Base-by-base conservation (phyloP, 2,329 filamentous ascomycete genomes). In the Amauroascus niger region DNA sequence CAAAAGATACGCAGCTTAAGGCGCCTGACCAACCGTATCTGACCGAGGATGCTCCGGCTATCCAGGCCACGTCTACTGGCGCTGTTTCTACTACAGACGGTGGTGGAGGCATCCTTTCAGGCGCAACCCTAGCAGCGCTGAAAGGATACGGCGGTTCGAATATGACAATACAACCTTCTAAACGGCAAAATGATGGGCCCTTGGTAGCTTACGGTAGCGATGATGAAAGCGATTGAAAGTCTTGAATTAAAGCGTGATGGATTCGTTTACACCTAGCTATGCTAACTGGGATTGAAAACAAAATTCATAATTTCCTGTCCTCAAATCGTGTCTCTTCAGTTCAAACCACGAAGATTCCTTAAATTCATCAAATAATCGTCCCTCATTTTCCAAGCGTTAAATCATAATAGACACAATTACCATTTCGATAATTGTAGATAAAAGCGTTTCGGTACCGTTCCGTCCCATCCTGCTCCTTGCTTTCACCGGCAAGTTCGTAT, bases 131-230 rank as follows among this genome's bases (percentile, higher is more conserved):
- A 55, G 87, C 86, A 3, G 88, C 88, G 1, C 70, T 98, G 54
- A 84, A 83, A 64, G 76, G 75, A 9, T 76, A 76, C 54, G 71
- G 65, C 14, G 74, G 62, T 60, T 65, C 64, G 52, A 69, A 61
- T 60, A 67, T 67, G 55, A 67, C 71, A 35, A 69, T 75, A 45
- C 75, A 76, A 62, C 60, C 68, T 48, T 74, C 79, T 40, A 59
- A 64, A 6, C 60, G 65, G 45, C 59, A 60, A 20, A 61, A 63
- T 11, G 74, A 79, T 16, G 88, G 87, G 1, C 86, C 88, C 6
- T 72, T 97, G 59, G 93, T 96, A 18, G 86, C 79, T 24, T 98
- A 98, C 64, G 89, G 83, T 53, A 96, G 88, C 67, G 89, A 95
- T 70, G 87, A 89, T 65, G 90, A 95, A 57, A 86, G 79, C 59